Conservation (phyloP, 2,329 filamentous ascomycete genomes). For the Aphanocladium album region DNA sequence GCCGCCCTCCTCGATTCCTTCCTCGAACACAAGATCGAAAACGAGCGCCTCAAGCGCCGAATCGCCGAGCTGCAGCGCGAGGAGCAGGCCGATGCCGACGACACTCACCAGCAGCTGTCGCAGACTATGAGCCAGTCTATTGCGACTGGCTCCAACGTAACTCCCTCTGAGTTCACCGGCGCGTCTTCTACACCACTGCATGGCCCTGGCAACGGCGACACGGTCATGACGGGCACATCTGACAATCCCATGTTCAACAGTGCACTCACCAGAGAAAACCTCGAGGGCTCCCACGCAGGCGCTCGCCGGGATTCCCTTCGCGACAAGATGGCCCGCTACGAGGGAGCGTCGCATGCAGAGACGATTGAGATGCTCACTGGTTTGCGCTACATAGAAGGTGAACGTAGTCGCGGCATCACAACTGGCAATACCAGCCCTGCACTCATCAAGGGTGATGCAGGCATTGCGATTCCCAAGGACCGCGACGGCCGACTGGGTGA, state of each 20-base stretch:
- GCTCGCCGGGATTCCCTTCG: conserved; percentile 69
- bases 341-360: conserved; percentile 71
- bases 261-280: conserved; percentile 71
- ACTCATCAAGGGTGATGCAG: conserved; percentile 78
- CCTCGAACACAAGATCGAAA: conserved; percentile 94
- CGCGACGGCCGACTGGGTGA: conserved; percentile 66
- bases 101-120: conserved; percentile 51
- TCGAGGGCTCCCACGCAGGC: conserved; percentile 65
- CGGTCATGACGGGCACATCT: conserved; percentile 46
- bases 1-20: conserved; percentile 84
- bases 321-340: conserved; percentile 81
- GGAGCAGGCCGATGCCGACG: conserved; percentile 73
- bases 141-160: conserved; percentile 42
- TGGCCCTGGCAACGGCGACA: conserved; percentile 29
- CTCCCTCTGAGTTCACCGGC: conserved; percentile 42
- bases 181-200: conserved; percentile 28
- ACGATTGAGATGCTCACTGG: conserved; percentile 93
- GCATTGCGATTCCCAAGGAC: conserved; percentile 77
- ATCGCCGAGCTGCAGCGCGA: conserved; percentile 82
- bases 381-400: conserved; percentile 79
- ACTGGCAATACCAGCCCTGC: conserved; percentile 78
- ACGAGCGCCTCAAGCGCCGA: conserved; percentile 76
- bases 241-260: conserved; percentile 60
- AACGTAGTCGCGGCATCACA: conserved; percentile 81
- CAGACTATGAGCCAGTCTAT: conserved; percentile 53